Evolutionary conservation across 768 basidiomycete genomes (phyloP).

Genomic region (Naganishia randhawae): DNA sequence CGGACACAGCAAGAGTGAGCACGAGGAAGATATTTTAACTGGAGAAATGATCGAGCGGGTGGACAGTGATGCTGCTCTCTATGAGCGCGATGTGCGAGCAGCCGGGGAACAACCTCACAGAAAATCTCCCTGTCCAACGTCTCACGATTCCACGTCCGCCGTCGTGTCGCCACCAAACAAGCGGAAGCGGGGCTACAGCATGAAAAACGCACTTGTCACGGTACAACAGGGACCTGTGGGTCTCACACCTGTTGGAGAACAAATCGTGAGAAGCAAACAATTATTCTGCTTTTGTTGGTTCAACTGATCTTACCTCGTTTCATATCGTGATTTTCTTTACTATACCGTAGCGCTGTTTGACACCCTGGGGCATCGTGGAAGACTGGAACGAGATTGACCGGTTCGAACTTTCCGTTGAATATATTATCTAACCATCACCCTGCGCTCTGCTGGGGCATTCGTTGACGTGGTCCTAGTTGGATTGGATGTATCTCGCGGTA

Average conservation of each 20-base stretch:
- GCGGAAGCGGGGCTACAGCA: too few relatives aligned
- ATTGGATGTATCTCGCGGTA: too few relatives aligned
- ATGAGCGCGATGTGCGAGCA: neutral
- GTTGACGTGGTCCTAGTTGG: neutral
- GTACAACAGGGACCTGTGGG: too few relatives aligned
- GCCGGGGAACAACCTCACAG: neutral
- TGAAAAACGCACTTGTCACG: too few relatives aligned
- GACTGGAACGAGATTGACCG: slow-evolving; percentile 15
- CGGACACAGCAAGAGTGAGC: neutral
- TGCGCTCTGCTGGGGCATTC: neutral
- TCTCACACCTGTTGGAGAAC: too few relatives aligned
- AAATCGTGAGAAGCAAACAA: too few relatives aligned
- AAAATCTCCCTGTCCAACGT: neutral
- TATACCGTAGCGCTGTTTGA: neutral
- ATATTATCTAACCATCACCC: neutral
- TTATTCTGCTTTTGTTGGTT: too few relatives aligned
- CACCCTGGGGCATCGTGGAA: neutral
- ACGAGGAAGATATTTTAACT: neutral
- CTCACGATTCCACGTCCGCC: neutral
- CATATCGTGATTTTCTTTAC: neutral
- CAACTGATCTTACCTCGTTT: neutral
- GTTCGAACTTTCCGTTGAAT: slow-evolving; percentile 18
- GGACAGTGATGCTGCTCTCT: neutral
- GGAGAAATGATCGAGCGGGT: neutral
- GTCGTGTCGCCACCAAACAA: too few relatives aligned